A percentile compares a stretch with the other conserved stretches of the same genome.
phyloP scores from a whole-genome alignment of 371 early-diverging fungal genomes.

The Amoeboaphelidium protococcarum region DNA sequence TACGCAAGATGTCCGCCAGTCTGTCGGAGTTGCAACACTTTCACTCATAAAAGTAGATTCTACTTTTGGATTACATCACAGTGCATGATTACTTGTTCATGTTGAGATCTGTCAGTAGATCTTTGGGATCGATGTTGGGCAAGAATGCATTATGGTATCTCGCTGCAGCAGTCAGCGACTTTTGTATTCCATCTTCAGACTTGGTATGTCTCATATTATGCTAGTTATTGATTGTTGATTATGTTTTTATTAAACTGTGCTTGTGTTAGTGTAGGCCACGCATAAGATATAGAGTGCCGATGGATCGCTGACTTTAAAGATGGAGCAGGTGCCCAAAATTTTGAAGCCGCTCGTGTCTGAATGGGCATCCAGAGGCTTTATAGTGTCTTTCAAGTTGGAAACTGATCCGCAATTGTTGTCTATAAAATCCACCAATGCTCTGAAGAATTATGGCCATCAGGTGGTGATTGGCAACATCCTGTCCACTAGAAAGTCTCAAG shows the following conservation, averaged over 20 bases:
- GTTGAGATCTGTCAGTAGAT: slow-evolving; percentile 18
- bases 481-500: slow-evolving; percentile 51
- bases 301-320: slow-evolving; percentile 46
- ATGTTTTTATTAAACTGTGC: neutral
- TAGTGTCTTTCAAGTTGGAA: slow-evolving; percentile 92
- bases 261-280: too few species aligned
- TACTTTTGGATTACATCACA: too few species aligned
- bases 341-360: slow-evolving; percentile 64
- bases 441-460: slow-evolving; percentile 78
- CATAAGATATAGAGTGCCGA: neutral
- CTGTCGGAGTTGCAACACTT: too few species aligned
- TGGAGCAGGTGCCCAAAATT: slow-evolving; percentile 92
- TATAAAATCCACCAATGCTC: slow-evolving; percentile 46
- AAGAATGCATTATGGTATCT: slow-evolving; percentile 65
- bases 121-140: neutral
- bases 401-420: slow-evolving; percentile 59
- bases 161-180: slow-evolving; percentile 94
- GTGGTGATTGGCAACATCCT: slow-evolving; percentile 86
- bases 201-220: slow-evolving; percentile 51
- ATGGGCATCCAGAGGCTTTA: slow-evolving; percentile 61
- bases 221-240: too few species aligned
- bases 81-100: slow-evolving; percentile 76
- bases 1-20: too few species aligned
- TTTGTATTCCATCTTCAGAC: slow-evolving; percentile 64
- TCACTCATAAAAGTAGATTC: too few species aligned